A percentile compares a stretch with the other conserved stretches of the same genome.
Conservation (phyloP, 1,284 basidiomycete genomes). For the Cryptococcus deneoformans region DNA sequence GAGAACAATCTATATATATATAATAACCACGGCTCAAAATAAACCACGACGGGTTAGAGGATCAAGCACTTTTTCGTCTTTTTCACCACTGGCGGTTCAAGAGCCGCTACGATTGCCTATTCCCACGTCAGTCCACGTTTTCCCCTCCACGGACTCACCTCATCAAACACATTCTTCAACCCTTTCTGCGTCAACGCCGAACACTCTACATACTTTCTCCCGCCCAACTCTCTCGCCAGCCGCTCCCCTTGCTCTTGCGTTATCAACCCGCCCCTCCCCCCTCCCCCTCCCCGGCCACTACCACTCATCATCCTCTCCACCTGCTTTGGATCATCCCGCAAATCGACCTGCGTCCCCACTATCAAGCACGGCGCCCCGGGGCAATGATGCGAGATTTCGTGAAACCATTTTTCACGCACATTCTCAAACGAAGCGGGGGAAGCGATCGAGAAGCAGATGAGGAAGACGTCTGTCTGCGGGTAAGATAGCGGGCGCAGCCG, state of each 20-base stretch:
- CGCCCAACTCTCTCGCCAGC: slow-evolving; percentile 90
- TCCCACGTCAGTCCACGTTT: not conserved
- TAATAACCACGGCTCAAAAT: no score
- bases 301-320: slow-evolving; percentile 75
- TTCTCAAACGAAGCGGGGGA: slow-evolving; percentile 99
- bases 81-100: slow-evolving; percentile 92
- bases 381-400: slow-evolving; percentile 99
- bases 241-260: slow-evolving; percentile 84
- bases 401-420: slow-evolving; percentile 99
- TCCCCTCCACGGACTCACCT: slow-evolving; percentile 61
- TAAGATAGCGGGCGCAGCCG: slow-evolving; percentile 92
- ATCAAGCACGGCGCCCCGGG: slow-evolving; percentile 99
- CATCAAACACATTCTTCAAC: slow-evolving; percentile 99
- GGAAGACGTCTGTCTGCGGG: slow-evolving; percentile 98
- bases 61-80: slow-evolving; percentile 80
- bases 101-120: slow-evolving; percentile 95
- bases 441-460: slow-evolving; percentile 98
- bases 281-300: no score
- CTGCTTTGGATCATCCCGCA: slow-evolving; percentile 89
- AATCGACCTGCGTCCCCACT: slow-evolving; percentile 96
- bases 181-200: slow-evolving; percentile 99
- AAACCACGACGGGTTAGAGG: slow-evolving; percentile 56
- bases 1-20: slow-evolving; percentile 43
- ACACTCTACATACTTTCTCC: slow-evolving; percentile 99
- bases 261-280: slow-evolving; percentile 59